Conservation (phyloP, 1,139 yeast genomes). For the Saccharomyces hybrid region DNA sequence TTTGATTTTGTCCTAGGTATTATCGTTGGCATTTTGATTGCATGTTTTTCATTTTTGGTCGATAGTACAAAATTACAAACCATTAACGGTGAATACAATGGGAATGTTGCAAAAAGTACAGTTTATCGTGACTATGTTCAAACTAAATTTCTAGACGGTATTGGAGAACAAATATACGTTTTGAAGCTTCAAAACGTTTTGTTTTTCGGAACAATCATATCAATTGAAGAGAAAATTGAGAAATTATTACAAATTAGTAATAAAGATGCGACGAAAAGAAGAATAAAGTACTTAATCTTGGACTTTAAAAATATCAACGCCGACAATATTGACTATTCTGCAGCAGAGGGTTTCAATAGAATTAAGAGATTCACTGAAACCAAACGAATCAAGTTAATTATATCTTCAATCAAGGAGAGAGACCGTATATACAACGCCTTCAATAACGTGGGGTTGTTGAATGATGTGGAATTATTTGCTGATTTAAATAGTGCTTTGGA, state of each 20-base stretch:
- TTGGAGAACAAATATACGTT: slow-evolving; percentile 86
- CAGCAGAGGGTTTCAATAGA: slow-evolving; percentile 91
- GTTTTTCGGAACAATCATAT: slow-evolving; percentile 92
- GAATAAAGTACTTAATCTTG: slow-evolving; percentile 63
- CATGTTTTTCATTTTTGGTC: slow-evolving; percentile 85
- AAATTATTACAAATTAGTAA: slow-evolving; percentile 49
- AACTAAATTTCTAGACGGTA: slow-evolving; percentile 73
- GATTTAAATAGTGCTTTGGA: slow-evolving; percentile 84
- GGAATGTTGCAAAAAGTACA: slow-evolving; percentile 83
- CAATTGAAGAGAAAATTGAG: slow-evolving; percentile 72
- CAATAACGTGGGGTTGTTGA: slow-evolving; percentile 67
- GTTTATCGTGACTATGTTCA: slow-evolving; percentile 89
- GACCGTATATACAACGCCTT: slow-evolving; percentile 54
- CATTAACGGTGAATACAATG: slow-evolving; percentile 75
- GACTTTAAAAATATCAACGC: slow-evolving; percentile 76
- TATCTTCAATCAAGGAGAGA: slow-evolving; percentile 71
- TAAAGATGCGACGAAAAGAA: slow-evolving; percentile 34
- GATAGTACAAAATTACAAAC: slow-evolving; percentile 85
- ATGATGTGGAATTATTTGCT: slow-evolving; percentile 35
- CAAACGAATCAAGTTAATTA: slow-evolving; percentile 60
- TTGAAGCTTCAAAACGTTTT: slow-evolving; percentile 80
- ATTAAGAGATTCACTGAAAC: slow-evolving; percentile 71
- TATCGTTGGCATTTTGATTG: slow-evolving; percentile 79
- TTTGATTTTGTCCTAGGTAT: slow-evolving; percentile 94
- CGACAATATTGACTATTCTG: slow-evolving; percentile 77